A percentile compares a stretch with the other conserved stretches of the same genome.
phyloP scores from a whole-genome alignment of 208 protist genomes.

The Acanthamoeba sp. region DNA sequence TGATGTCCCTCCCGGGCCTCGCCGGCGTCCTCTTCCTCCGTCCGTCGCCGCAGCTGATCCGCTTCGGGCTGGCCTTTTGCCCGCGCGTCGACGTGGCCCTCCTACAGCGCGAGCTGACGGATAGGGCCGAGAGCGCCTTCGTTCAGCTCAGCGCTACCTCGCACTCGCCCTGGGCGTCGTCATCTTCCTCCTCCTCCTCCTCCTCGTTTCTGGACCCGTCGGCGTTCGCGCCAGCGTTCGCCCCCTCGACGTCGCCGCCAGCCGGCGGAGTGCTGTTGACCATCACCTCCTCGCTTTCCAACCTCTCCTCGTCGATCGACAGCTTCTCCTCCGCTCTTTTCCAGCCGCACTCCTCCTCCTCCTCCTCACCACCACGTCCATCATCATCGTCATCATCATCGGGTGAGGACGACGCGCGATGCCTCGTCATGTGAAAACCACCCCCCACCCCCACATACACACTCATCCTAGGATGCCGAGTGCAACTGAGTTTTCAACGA shows the following conservation, averaged over 20 bases:
- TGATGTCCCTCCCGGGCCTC: background rate
- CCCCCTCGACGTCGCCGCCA: background rate
- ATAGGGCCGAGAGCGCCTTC: background rate
- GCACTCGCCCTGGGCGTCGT: background rate
- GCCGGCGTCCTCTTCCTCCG: background rate
- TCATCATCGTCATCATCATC: too few relatives aligned
- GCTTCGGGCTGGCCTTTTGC: conserved; percentile 42
- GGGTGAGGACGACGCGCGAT: too few relatives aligned
- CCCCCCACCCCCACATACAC: too few relatives aligned
- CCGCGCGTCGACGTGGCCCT: background rate
- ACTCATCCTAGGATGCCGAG: too few relatives aligned
- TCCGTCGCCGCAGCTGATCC: background rate
- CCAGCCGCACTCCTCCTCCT: background rate
- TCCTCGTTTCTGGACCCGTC: background rate
- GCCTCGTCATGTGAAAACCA: too few relatives aligned
- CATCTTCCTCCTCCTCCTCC: background rate
- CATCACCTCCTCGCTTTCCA: background rate
- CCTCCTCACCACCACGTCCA: background rate
- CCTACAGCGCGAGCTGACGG: background rate
- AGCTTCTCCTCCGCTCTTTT: background rate
- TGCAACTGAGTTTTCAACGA: background rate
- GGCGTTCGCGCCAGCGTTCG: background rate
- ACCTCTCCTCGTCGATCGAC: background rate
- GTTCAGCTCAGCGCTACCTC: background rate
- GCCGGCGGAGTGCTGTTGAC: background rate